These are phyloP conservation scores for Phanerodontia chrysosporium DNA, from an alignment of 768 basidiomycete species.

Conservation along the genomic window DNA sequence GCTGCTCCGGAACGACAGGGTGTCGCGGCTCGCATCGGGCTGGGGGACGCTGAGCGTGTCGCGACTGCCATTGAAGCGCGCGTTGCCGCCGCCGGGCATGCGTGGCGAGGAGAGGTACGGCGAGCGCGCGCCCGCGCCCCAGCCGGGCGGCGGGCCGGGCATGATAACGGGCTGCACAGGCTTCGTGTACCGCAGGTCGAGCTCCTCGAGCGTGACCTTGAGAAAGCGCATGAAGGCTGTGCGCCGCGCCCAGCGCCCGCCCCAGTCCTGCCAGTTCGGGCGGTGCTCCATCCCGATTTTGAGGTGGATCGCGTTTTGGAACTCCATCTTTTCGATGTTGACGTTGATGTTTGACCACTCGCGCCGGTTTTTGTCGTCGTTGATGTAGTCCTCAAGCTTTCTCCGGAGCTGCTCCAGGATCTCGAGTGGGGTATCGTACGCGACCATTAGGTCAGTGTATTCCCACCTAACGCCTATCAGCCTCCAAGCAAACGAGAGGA, in stretches of 20 bases:
- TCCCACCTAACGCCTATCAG: slow-evolving; percentile 49
- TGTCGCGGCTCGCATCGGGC: neutral
- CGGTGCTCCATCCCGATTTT: slow-evolving; percentile 73
- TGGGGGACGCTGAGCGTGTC: slow-evolving; percentile 5
- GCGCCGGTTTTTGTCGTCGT: slow-evolving; percentile 47
- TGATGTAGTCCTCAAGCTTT: slow-evolving; percentile 57
- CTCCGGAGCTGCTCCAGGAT: slow-evolving; percentile 59
- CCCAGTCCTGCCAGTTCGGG: slow-evolving; percentile 87
- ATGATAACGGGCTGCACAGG: slow-evolving; percentile 71
- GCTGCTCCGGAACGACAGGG: neutral
- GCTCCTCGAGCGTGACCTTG: slow-evolving; percentile 66
- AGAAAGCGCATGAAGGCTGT: slow-evolving; percentile 74
- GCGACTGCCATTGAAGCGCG: neutral
- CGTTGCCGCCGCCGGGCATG: neutral
- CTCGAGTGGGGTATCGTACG: slow-evolving; percentile 70
- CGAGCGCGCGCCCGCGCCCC: slow-evolving; percentile 9
- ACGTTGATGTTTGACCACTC: slow-evolving; percentile 67
- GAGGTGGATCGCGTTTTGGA: slow-evolving; percentile 65
- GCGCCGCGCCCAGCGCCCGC: slow-evolving; percentile 71
- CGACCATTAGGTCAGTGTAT: slow-evolving; percentile 58
- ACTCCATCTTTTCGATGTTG: slow-evolving; percentile 79
- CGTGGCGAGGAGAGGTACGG: slow-evolving; percentile 9
- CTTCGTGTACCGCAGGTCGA: slow-evolving; percentile 66
- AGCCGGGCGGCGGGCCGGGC: slow-evolving; percentile 24
- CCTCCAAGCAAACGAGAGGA: neutral